Conservation (phyloP, 768 basidiomycete genomes). For the Agaricus bisporus region DNA sequence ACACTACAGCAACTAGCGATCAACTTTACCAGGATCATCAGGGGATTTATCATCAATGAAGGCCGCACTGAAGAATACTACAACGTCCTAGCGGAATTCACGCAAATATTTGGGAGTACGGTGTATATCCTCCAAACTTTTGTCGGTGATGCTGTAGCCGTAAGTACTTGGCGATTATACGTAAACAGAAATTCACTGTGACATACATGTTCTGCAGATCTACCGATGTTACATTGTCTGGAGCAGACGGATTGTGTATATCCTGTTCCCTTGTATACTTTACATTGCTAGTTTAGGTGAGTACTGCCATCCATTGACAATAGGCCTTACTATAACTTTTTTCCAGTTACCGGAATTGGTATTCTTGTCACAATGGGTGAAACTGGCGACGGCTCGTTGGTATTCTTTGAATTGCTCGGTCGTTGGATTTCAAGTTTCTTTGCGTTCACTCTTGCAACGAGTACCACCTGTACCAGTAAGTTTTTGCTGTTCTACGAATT, state of each 20-base stretch:
- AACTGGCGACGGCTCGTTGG: conserved; percentile 20
- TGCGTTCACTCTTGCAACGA: conserved; percentile 28
- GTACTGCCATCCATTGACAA: not conserved
- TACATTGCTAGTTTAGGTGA: conserved; percentile 25
- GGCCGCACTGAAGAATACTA: conserved; percentile 26
- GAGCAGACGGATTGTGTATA: conserved; percentile 16
- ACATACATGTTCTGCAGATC: conserved; percentile 14
- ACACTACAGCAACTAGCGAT: conserved; percentile 27
- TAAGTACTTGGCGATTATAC: conserved; percentile 13
- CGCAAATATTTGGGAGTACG: conserved; percentile 30
- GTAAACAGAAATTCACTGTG: not conserved
- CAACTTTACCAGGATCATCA: conserved; percentile 28
- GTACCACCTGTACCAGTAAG: conserved; percentile 30
- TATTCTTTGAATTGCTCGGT: conserved; percentile 27
- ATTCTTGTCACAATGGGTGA: conserved; percentile 25
- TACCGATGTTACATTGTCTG: conserved; percentile 29
- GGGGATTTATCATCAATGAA: conserved; percentile 25
- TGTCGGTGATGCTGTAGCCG: conserved; percentile 30
- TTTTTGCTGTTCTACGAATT: not conserved
- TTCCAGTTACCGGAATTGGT: conserved; percentile 22
- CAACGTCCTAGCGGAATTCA: conserved; percentile 26
- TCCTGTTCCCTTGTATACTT: conserved; percentile 23
- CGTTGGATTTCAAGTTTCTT: conserved; percentile 35
- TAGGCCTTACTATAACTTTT: not conserved
- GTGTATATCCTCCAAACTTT: conserved; percentile 31